Evolutionary conservation across 805 yeast species (phyloP), one percentile per base, ranked within the genome.

Genomic region (Ogataea trehalophila): DNA sequence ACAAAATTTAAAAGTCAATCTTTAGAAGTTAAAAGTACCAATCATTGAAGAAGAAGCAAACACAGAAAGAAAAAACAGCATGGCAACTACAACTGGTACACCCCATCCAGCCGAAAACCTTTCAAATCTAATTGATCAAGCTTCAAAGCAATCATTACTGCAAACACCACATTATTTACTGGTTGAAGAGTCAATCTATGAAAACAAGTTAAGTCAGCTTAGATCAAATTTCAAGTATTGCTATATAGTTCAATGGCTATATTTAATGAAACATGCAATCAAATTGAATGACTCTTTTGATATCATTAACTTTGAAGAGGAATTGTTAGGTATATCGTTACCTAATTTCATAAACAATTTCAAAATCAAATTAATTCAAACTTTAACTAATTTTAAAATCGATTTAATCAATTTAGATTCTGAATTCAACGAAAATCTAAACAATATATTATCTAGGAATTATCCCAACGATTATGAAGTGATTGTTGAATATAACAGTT

Each of bases 231-330:
- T 64, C 61, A 63, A 66, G 37, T 74, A 64, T 50, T 66, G 70
- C 9, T 71, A 60, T 45, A 62, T 73, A 3, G 61, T 79, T 13
- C 79, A 81, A 60, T 82, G 87, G 87, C 60, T 81, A 26, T 73
- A 72, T 51, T 67, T 73, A 41, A 74, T 76, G 60, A 74, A 81
- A 46, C 80, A 79, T 22, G 70, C 72, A 42, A 60, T 81, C 34
- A 77, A 71, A 53, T 60, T 83, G 45, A 66, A 70, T 6, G 86
- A 81, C 45, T 69, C 70, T 13, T 78, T 82, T 53, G 84, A 81
- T 55, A 74, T 75, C 7, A 83, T 80, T 48, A 66, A 75, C 17
- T 73, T 82, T 50, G 89, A 83, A 56, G 81, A 81, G 55, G 89
- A 83, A 54, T 64, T 83, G 14, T 66, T 80, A 23, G 75, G 75